Percentiles rank a stretch among this genome's conserved stretches.
Conservation (phyloP, 2,329 filamentous ascomycete genomes). For the Diaporthe batatas region DNA sequence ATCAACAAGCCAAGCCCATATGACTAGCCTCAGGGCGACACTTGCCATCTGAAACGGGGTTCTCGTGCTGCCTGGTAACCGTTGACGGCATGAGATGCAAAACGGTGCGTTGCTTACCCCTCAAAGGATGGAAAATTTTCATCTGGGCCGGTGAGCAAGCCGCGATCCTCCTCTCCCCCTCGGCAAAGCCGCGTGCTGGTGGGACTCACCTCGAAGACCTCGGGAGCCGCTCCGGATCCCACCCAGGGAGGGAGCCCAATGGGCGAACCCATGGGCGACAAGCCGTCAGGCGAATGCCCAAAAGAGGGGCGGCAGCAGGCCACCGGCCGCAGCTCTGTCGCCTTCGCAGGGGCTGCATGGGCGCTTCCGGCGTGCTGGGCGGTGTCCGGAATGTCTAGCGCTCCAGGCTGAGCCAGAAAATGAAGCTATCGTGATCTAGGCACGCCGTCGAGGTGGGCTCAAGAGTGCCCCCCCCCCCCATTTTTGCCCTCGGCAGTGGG, state of each 20-base stretch:
- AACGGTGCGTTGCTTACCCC: not conserved
- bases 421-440: slow-evolving; percentile 12
- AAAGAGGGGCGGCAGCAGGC: slow-evolving; percentile 30
- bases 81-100: not conserved
- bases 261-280: not conserved
- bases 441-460: slow-evolving; percentile 18
- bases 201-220: slow-evolving; percentile 3
- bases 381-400: not conserved
- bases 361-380: slow-evolving; percentile 15
- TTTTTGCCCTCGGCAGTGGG: slow-evolving; percentile 13
- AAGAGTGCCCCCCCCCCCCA: not conserved
- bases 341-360: not conserved
- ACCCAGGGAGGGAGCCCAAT: slow-evolving; percentile 6
- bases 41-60: not conserved
- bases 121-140: not conserved
- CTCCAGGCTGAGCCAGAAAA: not conserved
- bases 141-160: not conserved
- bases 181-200: slow-evolving; percentile 18
- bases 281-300: not conserved
- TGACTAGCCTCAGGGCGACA: not conserved
- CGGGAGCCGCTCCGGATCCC: not conserved
- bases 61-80: not conserved
- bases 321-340: not conserved
- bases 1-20: not conserved
- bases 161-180: not conserved